Evolutionary conservation across 306 rosid species (phyloP).

Genomic region (Prunus salicina): DNA sequence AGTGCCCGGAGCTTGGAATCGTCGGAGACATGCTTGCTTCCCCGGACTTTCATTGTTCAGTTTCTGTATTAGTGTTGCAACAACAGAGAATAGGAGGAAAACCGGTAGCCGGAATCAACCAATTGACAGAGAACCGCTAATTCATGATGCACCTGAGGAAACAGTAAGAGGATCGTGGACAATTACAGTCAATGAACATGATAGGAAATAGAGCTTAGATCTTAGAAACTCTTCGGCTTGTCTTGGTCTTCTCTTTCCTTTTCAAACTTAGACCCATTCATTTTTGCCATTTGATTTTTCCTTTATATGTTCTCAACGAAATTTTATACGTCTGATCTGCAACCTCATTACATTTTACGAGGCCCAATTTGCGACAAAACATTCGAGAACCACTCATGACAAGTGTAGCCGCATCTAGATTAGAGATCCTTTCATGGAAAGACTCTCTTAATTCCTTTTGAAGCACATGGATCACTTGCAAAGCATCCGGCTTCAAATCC

Average conservation of each 20-base stretch:
- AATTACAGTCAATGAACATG: constrained; percentile 28
- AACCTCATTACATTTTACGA: no score
- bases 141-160: constrained; percentile 25
- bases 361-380: no score
- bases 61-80: constrained; percentile 61
- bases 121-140: constrained; percentile 18
- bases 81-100: constrained; percentile 56
- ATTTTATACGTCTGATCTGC: no score
- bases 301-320: no score
- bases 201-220: background rate
- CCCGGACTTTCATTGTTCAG: constrained; percentile 41
- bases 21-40: constrained; percentile 72
- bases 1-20: constrained; percentile 59
- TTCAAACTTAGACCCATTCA: background rate
- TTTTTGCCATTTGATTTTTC: background rate
- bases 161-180: constrained; percentile 28
- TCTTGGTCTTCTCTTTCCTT: background rate
- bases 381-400: no score
- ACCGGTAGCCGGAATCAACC: background rate
- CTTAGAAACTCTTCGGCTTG: background rate
- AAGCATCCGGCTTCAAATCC: background rate
- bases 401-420: no score
- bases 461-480: background rate
- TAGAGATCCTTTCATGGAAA: no score
- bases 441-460: background rate